Base-by-base conservation (phyloP, 106 monocot genomes). In the Xerophyta viscosa region DNA sequence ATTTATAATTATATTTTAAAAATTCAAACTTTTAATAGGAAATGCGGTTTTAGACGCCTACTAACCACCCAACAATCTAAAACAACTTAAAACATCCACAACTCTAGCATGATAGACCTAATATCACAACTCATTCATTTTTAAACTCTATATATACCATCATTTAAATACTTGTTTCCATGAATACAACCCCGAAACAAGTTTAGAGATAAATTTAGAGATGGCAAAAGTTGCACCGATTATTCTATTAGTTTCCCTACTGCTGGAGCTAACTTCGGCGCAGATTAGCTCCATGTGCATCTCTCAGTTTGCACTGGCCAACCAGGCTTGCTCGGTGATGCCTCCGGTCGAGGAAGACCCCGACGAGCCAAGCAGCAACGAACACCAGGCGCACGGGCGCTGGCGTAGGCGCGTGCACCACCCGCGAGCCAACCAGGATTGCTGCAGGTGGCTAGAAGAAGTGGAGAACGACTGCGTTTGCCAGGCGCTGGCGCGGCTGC, bases 371-470 rank as follows among this genome's bases (percentile, higher is more conserved):
- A 36, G 0, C 18, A 20, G 36, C 9, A 20, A 19, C 18, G 17
- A 20, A 1, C 6, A 3, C 8, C 19, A 19, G 2, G 26, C 12
- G 0, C 50, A 25, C 6, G 50, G 25, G 9, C 14, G 10, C 0
- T 9, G 25, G 13, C 50, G 27, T 21, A 4, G 50, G n/a, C 2
- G 39, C 13, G 10, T 15, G 11, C 20, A 54, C 8, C 33, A 54
- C 20, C 54, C 54, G 12, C 31, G 54, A 8, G 54, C 54, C 18
- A 54, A 36, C 19, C 27, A 12, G 7, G 54, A 31, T 36, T 54
- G 54, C 33, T 54, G 54, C 54, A n/a, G 54, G 17, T 54, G 54
- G 54, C 20, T 54, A 17, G 19, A 36, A 21, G 54, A 54, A 22
- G 31, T 54, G 6, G 54, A 54, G 6, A 31, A 22, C 20, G 2